Conservation (phyloP, 208 protist genomes). For the Wallacemonas collosoma region DNA sequence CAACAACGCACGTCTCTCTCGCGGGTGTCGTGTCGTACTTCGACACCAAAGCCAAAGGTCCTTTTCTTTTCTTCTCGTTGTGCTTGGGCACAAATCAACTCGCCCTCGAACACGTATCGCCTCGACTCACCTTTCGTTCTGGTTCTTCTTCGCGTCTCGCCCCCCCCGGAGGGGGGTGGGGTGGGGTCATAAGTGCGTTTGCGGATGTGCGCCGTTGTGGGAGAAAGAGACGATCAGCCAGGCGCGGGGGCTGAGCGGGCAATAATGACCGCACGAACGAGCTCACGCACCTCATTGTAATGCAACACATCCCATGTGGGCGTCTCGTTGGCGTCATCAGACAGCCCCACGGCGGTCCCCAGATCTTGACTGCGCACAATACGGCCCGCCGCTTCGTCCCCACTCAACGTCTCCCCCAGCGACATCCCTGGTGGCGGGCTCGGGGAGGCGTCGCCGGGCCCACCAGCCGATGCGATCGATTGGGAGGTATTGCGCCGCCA, state of each 20-base stretch:
- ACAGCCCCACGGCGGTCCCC: constrained; percentile 23
- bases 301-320: constrained; percentile 31
- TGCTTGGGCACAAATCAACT: too few species aligned
- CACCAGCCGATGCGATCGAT: background rate
- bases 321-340: constrained; percentile 24
- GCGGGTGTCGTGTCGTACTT: too few species aligned
- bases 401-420: constrained; percentile 20
- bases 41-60: too few species aligned
- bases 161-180: too few species aligned
- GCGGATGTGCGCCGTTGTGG: background rate
- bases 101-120: too few species aligned
- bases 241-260: constrained; percentile 62
- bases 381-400: constrained; percentile 4
- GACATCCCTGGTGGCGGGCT: background rate
- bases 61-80: too few species aligned
- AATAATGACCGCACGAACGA: constrained; percentile 62
- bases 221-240: constrained; percentile 27
- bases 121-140: background rate
- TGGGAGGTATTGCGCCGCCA: background rate
- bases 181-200: background rate
- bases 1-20: too few species aligned
- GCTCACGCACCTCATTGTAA: constrained; percentile 73
- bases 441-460: background rate
- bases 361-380: constrained; percentile 7
- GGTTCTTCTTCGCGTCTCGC: background rate